Conservation (phyloP, 2,329 filamentous ascomycete genomes). For the Coleophoma eucalyptorum region DNA sequence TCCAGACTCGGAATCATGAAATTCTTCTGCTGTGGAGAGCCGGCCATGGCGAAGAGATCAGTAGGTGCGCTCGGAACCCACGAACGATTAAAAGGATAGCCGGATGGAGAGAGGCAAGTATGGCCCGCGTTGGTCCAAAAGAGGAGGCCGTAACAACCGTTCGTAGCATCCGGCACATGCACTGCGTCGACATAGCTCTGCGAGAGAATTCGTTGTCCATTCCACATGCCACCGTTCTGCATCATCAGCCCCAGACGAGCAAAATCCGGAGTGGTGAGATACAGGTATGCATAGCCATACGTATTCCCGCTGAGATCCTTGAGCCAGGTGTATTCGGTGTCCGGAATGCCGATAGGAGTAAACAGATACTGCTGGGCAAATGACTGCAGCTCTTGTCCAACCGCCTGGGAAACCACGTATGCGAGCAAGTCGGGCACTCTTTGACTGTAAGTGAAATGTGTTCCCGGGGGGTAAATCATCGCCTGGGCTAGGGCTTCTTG, state of each 20-base stretch:
- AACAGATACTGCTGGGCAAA: not conserved
- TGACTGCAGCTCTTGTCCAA: not conserved
- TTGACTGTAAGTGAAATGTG: not conserved
- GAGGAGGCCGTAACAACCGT: not conserved
- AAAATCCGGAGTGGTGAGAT: not conserved
- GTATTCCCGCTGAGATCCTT: not conserved
- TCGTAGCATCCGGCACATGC: not conserved
- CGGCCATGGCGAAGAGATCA: not conserved
- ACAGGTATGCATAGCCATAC: not conserved
- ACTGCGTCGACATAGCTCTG: not conserved
- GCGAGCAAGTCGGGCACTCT: not conserved
- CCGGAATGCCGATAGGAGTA: not conserved
- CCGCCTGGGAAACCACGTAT: not conserved
- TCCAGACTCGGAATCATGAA: not conserved
- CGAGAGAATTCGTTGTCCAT: not conserved
- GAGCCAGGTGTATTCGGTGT: not conserved
- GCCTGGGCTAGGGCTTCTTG: not conserved
- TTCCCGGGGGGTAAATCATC: not conserved
- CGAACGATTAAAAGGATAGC: not conserved
- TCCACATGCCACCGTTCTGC: not conserved
- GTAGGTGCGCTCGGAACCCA: not conserved
- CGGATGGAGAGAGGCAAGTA: not conserved
- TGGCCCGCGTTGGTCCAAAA: not conserved
- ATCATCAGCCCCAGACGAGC: not conserved
- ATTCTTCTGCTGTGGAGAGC: not conserved